phyloP scores from a whole-genome alignment of 2,329 filamentous ascomycete genomes.

The Incumbomyces lentus region DNA sequence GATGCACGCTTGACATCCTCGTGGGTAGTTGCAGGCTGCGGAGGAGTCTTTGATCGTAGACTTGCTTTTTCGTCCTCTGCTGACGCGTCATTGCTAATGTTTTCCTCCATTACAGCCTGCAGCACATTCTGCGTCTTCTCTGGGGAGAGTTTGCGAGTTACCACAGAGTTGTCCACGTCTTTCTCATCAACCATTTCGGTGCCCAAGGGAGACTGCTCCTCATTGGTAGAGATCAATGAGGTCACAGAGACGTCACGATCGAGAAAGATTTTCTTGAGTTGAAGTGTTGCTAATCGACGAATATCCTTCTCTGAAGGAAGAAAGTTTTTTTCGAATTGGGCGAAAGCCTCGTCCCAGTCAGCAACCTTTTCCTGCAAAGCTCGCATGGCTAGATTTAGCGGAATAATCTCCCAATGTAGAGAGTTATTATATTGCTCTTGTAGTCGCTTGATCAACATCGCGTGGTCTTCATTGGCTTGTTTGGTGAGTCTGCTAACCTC shows the following conservation, averaged over 20 bases:
- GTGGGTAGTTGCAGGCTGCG: conserved; percentile 8
- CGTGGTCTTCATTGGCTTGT: conserved; percentile 75
- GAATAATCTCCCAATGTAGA: conserved; percentile 93
- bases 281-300: conserved; percentile 76
- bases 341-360: conserved; percentile 85
- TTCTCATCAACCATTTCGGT: conserved; percentile 26
- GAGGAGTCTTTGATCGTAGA: not conserved
- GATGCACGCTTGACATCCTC: conserved; percentile 14
- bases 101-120: conserved; percentile 55
- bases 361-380: conserved; percentile 87
- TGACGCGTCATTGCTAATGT: conserved; percentile 30
- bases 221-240: conserved; percentile 60
- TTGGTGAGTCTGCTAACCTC: conserved; percentile 71
- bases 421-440: conserved; percentile 88
- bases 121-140: conserved; percentile 56
- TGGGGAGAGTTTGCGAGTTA: conserved; percentile 39
- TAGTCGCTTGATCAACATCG: conserved; percentile 60
- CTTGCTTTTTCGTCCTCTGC: conserved; percentile 8
- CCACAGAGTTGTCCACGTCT: conserved; percentile 28
- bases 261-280: conserved; percentile 88
- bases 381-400: conserved; percentile 77
- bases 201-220: conserved; percentile 44
- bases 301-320: conserved; percentile 95
- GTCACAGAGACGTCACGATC: conserved; percentile 74
- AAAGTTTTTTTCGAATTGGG: conserved; percentile 84